A percentile compares a stretch with the other conserved stretches of the same genome.
These are phyloP conservation scores for Eucalyptus tenuipes DNA, from an alignment of 345 rosid genomes.

Conservation along the genomic window DNA sequence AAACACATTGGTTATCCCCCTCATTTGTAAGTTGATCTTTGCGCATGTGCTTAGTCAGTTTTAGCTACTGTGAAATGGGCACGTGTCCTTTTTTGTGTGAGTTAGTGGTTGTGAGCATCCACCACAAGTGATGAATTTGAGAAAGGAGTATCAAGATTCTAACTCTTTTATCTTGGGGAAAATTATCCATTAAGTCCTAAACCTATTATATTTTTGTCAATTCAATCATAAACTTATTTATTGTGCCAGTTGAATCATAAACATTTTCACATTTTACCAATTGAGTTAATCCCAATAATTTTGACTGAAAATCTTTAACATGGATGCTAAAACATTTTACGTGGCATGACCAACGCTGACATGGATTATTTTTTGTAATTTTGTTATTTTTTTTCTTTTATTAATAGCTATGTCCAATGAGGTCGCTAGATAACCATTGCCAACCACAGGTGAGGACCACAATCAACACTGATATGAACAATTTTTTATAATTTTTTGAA, in stretches of 20 bases:
- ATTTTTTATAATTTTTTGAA: not conserved
- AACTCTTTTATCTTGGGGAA: not conserved
- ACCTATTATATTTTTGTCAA: no score
- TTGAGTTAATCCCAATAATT: not conserved
- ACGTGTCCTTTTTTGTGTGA: not conserved
- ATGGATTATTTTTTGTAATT: accelerated
- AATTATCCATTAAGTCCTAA: no score
- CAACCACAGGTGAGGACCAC: no score
- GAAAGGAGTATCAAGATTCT: not conserved
- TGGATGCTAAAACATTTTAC: not conserved
- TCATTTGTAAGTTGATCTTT: not conserved
- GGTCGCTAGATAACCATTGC: not conserved
- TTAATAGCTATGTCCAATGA: no score
- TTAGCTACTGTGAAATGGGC: not conserved
- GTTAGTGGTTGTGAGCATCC: not conserved
- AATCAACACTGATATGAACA: not conserved
- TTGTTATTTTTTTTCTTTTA: not conserved
- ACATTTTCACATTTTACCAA: not conserved
- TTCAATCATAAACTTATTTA: no score
- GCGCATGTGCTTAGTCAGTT: not conserved
- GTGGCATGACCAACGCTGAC: accelerated
- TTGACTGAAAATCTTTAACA: accelerated
- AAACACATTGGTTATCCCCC: not conserved
- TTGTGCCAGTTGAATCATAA: accelerated
- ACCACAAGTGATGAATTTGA: not conserved